Base-by-base conservation (phyloP, 1,284 basidiomycete genomes). In the Ceratorhiza oryzae-sativae region DNA sequence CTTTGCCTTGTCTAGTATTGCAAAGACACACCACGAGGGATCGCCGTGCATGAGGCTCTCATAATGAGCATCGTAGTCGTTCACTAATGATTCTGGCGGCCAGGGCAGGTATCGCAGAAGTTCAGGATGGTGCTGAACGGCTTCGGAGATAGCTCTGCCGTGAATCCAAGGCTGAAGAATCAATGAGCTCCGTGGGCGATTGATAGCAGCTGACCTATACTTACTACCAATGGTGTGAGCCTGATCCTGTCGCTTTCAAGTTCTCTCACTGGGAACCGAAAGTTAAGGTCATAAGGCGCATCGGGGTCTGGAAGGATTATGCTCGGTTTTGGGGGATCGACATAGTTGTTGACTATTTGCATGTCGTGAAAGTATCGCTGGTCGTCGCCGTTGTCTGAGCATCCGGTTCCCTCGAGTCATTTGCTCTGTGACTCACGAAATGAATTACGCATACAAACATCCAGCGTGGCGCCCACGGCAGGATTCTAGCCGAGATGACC, bases 1-100 rank as follows among this genome's bases (percentile, higher is more conserved):
- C 25, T 67, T 70, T 23, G 77, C 73, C 49, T 74, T 65, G 73
- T 78, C 77, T 58, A 76, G 74, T 49, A 77, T 74, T 10, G 77
- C 76, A 59, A 75, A 77, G n/a, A 77, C 41, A 13, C 74, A 51
- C 46, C 61, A 68, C 25, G 62, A 32, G 20, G 73, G 71, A 45
- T 76, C 72, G 13, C 49, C n/a, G 25, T 56, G 71, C 53, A 75
- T 70, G 23, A 20, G 23, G 3, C 15, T 27, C 27, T 74, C 73
- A 59, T 71, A 68, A 41, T 55, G 72, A 18, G 34, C 20, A n/a
- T 71, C 42, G 23, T 72, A 56, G 20, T 63, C 72, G 25, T 68
- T 41, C 23, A 74, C 39, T 15, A 30, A 60, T 10, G 25, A 34
- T 32, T 70, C 59, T 13, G 73, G 74, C 12, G 59, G 41, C 49